Evolutionary conservation across 176 grass and related monocot species (phyloP), one percentile per base, ranked within the genome.

Genomic region (Alloteropsis semialata): DNA sequence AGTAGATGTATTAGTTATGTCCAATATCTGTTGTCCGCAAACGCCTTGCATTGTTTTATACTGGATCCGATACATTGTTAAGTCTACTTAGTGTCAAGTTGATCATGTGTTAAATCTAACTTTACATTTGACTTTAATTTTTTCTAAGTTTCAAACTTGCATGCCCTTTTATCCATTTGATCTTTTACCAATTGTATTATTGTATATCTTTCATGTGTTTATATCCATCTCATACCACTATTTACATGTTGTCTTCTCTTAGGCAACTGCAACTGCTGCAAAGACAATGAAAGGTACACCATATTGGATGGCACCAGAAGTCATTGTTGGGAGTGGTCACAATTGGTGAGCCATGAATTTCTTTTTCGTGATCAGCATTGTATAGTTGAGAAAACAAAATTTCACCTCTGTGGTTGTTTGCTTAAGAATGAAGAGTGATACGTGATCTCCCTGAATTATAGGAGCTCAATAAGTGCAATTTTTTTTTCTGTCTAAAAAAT

Each of bases 231-330:
- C 3, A 1, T 15, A 36, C 17, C 17, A 58, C 5, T 64, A 32
- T 78, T 74, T 34, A 0, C 4, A 42, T 67, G 0, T 69, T 84
- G 16, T 58, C 39, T 36, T 82, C 65, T 76, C 37, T 77, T 68
- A 97, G 94, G 92, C 90, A 81, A 97, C 92, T 32, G 90, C 90
- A 77, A 90, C 88, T 66, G 90, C 94, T 53, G 92, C 92, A 18
- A 94, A 94, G 80, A 90, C 94, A 61, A 94, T 94, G 89, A 94
- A 97, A 84, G 94, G 94, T 15, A 97, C 94, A 51, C 89, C 94
- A 32, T 87, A 92, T 46, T 97, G 94, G 91, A 97, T 97, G 94
- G 94, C 94, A 55, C 94, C 92, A 84, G 94, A 97, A 94, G 92
- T 97, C 28, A 97, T 97, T 85, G 85, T 97, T 82, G 89, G 91